Conservation (phyloP, 2,329 filamentous ascomycete species). For the Fonsecaea monophora region DNA sequence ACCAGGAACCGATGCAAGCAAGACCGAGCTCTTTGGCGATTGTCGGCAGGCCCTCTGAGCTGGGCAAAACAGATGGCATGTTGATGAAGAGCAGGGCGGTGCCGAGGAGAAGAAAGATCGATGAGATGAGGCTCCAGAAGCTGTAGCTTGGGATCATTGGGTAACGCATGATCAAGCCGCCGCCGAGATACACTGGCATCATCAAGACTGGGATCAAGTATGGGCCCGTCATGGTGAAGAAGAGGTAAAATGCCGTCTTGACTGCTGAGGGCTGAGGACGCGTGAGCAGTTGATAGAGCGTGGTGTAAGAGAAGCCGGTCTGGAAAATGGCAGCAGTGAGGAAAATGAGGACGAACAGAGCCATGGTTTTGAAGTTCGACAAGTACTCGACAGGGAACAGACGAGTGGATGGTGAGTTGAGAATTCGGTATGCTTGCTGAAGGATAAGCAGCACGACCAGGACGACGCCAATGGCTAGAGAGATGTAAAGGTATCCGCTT, state of each 20-base stretch:
- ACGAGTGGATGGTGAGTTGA: slow-evolving; percentile 11
- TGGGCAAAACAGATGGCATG: slow-evolving; percentile 15
- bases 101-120: slow-evolving; percentile 29
- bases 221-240: slow-evolving; percentile 29
- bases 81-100: slow-evolving; percentile 26
- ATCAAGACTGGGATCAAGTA: slow-evolving; percentile 25
- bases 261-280: slow-evolving; percentile 22
- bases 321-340: slow-evolving; percentile 26
- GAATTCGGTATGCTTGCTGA: slow-evolving; percentile 23
- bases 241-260: slow-evolving; percentile 27
- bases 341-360: slow-evolving; percentile 26
- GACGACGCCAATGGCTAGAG: slow-evolving; percentile 14
- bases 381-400: slow-evolving; percentile 27
- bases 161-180: slow-evolving; percentile 26
- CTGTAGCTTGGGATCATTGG: slow-evolving; percentile 26
- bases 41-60: slow-evolving; percentile 15
- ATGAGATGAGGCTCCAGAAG: slow-evolving; percentile 28
- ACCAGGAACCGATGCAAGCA: slow-evolving; percentile 34
- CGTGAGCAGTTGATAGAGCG: slow-evolving; percentile 32
- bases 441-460: slow-evolving; percentile 22
- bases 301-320: slow-evolving; percentile 25
- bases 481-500: slow-evolving; percentile 20
- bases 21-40: slow-evolving; percentile 28
- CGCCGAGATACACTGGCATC: slow-evolving; percentile 29
- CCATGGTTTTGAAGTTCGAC: slow-evolving; percentile 24